These are phyloP conservation scores for Stenogyne calaminthoides DNA, from an alignment of 305 asterid genomes.

Conservation along the genomic window DNA sequence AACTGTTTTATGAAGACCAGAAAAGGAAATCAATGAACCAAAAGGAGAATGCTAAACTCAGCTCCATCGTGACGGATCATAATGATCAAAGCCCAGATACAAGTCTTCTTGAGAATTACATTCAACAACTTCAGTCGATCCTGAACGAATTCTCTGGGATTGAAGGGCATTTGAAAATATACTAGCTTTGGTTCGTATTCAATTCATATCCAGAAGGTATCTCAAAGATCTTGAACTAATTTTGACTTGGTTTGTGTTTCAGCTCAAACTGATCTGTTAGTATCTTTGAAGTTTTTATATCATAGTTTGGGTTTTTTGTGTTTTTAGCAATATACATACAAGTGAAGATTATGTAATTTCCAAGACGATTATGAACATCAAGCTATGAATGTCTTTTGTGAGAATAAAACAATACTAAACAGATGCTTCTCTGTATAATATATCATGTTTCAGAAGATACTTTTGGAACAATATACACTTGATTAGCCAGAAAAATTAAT, in stretches of 20 bases:
- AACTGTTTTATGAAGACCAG: slow-evolving; percentile 47
- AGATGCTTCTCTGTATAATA: not conserved
- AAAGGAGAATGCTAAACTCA: slow-evolving; percentile 25
- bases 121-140: slow-evolving; percentile 49
- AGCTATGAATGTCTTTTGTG: not conserved
- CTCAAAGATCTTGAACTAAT: not conserved
- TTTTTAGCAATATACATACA: not conserved
- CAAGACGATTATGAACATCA: not conserved
- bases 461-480: slow-evolving; percentile 27
- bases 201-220: not conserved
- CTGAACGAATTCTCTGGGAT: slow-evolving; percentile 50
- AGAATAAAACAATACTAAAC: not conserved
- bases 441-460: not conserved
- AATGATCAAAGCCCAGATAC: slow-evolving; percentile 25
- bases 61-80: slow-evolving; percentile 25
- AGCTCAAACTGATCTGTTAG: not conserved
- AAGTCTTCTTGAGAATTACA: slow-evolving; percentile 40
- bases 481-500: not conserved
- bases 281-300: not conserved
- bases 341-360: not conserved
- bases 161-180: slow-evolving; percentile 33
- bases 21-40: slow-evolving; percentile 35
- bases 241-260: not conserved
- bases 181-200: not conserved
- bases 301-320: not conserved